Conservation (phyloP, 2,329 filamentous ascomycete genomes). For the Talaromyces sp. region DNA sequence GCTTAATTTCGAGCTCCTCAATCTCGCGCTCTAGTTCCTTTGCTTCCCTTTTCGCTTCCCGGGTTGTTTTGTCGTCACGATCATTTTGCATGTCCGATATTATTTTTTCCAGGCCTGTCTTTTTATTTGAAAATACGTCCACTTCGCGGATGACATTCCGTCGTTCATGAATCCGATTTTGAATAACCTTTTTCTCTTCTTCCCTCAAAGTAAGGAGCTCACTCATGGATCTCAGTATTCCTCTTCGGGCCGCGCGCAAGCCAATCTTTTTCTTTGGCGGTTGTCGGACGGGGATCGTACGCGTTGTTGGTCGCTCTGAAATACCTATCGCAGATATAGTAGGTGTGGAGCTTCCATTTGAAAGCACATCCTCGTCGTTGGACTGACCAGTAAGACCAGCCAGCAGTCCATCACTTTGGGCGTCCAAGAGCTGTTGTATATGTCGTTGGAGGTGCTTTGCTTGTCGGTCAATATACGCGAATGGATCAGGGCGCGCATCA, state of each 20-base stretch:
- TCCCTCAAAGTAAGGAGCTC: slow-evolving; percentile 51
- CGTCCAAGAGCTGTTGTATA: slow-evolving; percentile 55
- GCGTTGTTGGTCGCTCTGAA: slow-evolving; percentile 24
- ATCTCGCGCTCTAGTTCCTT: slow-evolving; percentile 51
- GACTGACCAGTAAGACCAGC: slow-evolving; percentile 38
- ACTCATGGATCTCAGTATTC: slow-evolving; percentile 52
- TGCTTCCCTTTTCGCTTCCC: slow-evolving; percentile 46
- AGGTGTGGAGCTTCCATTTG: slow-evolving; percentile 40
- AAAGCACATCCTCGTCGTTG: slow-evolving; percentile 33
- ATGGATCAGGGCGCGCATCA: slow-evolving; percentile 32
- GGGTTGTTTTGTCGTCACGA: slow-evolving; percentile 38
- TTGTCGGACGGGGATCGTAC: slow-evolving; percentile 34
- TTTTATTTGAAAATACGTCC: slow-evolving; percentile 46
- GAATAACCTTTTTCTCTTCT: slow-evolving; percentile 49
- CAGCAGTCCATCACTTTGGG: slow-evolving; percentile 53
- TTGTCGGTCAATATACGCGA: slow-evolving; percentile 47
- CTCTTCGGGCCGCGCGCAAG: slow-evolving; percentile 48
- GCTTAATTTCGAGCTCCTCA: slow-evolving; percentile 49
- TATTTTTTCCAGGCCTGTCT: slow-evolving; percentile 43
- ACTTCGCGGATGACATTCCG: slow-evolving; percentile 46
- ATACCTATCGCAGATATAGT: slow-evolving; percentile 22
- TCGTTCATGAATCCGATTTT: slow-evolving; percentile 40
- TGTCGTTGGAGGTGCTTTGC: slow-evolving; percentile 51
- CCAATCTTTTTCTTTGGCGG: slow-evolving; percentile 42
- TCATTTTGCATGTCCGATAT: slow-evolving; percentile 45